phyloP scores from a whole-genome alignment of 768 basidiomycete genomes.

The Lentinula sp. region DNA sequence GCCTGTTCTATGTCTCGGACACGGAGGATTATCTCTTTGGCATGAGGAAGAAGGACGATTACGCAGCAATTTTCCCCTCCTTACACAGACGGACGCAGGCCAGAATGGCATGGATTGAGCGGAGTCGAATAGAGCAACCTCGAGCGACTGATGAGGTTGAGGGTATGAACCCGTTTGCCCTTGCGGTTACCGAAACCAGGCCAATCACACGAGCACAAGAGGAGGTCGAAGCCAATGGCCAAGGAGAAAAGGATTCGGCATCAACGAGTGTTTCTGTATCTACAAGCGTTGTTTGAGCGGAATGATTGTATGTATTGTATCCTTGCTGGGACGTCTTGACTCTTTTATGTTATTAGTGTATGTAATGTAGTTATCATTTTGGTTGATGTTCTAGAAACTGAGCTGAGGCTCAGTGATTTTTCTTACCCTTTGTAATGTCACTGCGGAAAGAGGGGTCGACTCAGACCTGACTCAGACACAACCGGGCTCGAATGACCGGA shows the following conservation, averaged over 20 bases:
- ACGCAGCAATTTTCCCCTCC: conserved; percentile 21
- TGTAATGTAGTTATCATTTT: background rate
- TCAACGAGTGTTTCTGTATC: background rate
- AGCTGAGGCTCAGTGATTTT: background rate
- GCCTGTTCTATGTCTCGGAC: conserved; percentile 70
- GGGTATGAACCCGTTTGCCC: background rate
- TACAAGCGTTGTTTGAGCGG: background rate
- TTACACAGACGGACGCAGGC: conserved; percentile 25
- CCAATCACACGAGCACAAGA: background rate
- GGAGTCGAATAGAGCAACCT: background rate
- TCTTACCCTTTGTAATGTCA: too few relatives aligned
- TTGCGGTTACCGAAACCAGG: background rate
- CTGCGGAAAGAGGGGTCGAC: too few relatives aligned
- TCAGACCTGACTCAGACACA: too few relatives aligned
- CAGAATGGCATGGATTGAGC: conserved; percentile 32
- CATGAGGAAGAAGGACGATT: conserved; percentile 33
- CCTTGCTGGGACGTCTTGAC: background rate
- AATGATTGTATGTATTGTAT: background rate
- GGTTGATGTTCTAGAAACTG: background rate
- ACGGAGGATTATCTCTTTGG: conserved; percentile 64
- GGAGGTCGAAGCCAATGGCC: background rate
- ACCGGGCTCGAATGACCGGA: too few relatives aligned
- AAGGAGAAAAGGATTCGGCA: background rate
- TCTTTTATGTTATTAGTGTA: background rate
- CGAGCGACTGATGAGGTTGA: background rate